A percentile compares a stretch with the other conserved stretches of the same genome.
Evolutionary conservation across 208 protist species (phyloP).

Genomic region (Porcisia deanei): DNA sequence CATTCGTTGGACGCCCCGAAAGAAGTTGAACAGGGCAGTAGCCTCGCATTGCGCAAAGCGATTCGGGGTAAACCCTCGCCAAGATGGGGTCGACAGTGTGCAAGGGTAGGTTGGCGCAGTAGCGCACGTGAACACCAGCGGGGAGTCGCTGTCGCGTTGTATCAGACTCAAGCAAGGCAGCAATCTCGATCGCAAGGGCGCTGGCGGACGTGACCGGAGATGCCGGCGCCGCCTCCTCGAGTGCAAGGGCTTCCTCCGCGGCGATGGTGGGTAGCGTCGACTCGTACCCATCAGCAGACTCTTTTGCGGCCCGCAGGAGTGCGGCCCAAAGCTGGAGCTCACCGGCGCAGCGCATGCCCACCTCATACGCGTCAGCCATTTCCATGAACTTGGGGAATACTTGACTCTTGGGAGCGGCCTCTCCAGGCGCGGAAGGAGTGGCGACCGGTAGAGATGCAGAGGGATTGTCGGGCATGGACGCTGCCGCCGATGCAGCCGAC

Average conservation of each 20-base stretch:
- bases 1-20: slow-evolving; percentile 10
- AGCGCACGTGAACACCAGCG: slow-evolving; percentile 37
- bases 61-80: slow-evolving; percentile 51
- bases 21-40: slow-evolving; percentile 68
- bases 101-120: slow-evolving; percentile 35
- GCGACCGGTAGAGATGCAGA: not conserved
- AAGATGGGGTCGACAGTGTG: slow-evolving; percentile 41
- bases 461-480: not conserved
- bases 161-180: slow-evolving; percentile 20
- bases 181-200: slow-evolving; percentile 29
- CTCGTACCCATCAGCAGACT: slow-evolving; percentile 40
- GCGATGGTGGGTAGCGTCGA: slow-evolving; percentile 46
- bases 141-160: slow-evolving; percentile 19
- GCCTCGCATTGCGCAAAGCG: slow-evolving; percentile 52
- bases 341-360: slow-evolving; percentile 36
- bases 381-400: slow-evolving; percentile 79
- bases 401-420: slow-evolving; percentile 47
- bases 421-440: slow-evolving; percentile 1
- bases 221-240: slow-evolving; percentile 12
- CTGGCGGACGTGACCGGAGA: slow-evolving; percentile 9
- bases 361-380: slow-evolving; percentile 71
- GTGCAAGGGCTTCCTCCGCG: slow-evolving; percentile 42
- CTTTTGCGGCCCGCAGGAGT: slow-evolving; percentile 52
- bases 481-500: slow-evolving; percentile 3
- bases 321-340: slow-evolving; percentile 53